phyloP scores from a whole-genome alignment of 2,329 filamentous ascomycete species.

The Sarocladium brachiariae region DNA sequence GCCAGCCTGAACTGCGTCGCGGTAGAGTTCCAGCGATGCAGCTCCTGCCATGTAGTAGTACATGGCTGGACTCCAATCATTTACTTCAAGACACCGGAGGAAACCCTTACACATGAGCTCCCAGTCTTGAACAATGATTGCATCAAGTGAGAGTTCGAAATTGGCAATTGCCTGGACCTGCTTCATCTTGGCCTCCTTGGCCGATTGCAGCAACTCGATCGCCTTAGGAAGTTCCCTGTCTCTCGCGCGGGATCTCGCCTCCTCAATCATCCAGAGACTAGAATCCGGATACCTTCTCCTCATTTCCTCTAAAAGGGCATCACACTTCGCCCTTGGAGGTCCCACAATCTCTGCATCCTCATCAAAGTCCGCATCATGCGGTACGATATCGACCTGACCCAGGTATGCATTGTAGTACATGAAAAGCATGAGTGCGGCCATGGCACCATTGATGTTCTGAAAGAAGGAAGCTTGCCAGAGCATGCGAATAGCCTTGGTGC shows the following conservation, averaged over 20 bases:
- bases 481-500: slow-evolving; percentile 72
- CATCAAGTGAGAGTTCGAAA: slow-evolving; percentile 75
- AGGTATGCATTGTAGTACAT: slow-evolving; percentile 85
- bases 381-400: slow-evolving; percentile 81
- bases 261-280: slow-evolving; percentile 80
- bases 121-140: slow-evolving; percentile 76
- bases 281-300: slow-evolving; percentile 71
- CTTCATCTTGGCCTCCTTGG: slow-evolving; percentile 65
- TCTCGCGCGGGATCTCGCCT: slow-evolving; percentile 68
- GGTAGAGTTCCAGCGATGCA: slow-evolving; percentile 75
- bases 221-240: slow-evolving; percentile 61
- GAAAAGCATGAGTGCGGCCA: slow-evolving; percentile 74
- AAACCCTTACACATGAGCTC: slow-evolving; percentile 67
- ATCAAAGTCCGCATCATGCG: slow-evolving; percentile 47
- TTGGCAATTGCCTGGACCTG: slow-evolving; percentile 79
- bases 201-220: slow-evolving; percentile 56
- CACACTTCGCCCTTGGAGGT: slow-evolving; percentile 65
- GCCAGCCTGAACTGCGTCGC: slow-evolving; percentile 41
- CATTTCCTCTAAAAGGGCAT: slow-evolving; percentile 65
- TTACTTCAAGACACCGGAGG: slow-evolving; percentile 66
- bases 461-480: slow-evolving; percentile 87
- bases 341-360: slow-evolving; percentile 54
- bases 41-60: slow-evolving; percentile 85
- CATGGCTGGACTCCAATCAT: slow-evolving; percentile 83
- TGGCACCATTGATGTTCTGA: slow-evolving; percentile 84